Evolutionary conservation across 805 yeast genomes (phyloP).

Genomic region (Trichomonascus vanleenenianus): DNA sequence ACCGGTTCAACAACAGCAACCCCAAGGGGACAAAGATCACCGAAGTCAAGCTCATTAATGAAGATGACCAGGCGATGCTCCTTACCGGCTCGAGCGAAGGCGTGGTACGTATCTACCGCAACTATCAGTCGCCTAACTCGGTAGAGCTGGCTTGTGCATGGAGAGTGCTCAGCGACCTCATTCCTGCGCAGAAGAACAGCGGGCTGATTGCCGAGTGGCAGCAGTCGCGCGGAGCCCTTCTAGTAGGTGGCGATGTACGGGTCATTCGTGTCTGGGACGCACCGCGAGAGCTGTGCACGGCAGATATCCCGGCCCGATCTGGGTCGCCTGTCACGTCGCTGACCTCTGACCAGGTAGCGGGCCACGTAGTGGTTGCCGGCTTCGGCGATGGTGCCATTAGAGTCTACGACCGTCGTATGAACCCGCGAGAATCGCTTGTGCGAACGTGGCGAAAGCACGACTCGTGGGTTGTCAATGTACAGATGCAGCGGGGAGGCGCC

Average conservation of each 20-base stretch:
- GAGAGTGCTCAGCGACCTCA: slow-evolving; percentile 85
- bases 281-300: slow-evolving; percentile 77
- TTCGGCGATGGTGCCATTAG: slow-evolving; percentile 85
- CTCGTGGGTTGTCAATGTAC: slow-evolving; percentile 63
- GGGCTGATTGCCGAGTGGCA: slow-evolving; percentile 86
- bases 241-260: slow-evolving; percentile 92
- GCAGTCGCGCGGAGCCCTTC: slow-evolving; percentile 82
- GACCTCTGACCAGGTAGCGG: slow-evolving; percentile 94
- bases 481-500: slow-evolving; percentile 94
- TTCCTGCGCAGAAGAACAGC: slow-evolving; percentile 70
- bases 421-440: slow-evolving; percentile 78
- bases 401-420: slow-evolving; percentile 84
- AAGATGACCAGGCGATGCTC: slow-evolving; percentile 81
- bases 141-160: slow-evolving; percentile 74
- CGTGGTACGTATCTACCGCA: slow-evolving; percentile 76
- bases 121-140: slow-evolving; percentile 50
- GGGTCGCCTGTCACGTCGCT: slow-evolving; percentile 80
- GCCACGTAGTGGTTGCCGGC: slow-evolving; percentile 83
- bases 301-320: slow-evolving; percentile 86
- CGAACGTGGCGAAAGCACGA: slow-evolving; percentile 62
- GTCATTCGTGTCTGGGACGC: slow-evolving; percentile 95
- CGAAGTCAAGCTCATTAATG: slow-evolving; percentile 78
- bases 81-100: slow-evolving; percentile 93
- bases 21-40: slow-evolving; percentile 86
- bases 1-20: slow-evolving; percentile 73